Base-by-base conservation (phyloP, 495 filamentous ascomycete genomes). In the Tuber brumale region DNA sequence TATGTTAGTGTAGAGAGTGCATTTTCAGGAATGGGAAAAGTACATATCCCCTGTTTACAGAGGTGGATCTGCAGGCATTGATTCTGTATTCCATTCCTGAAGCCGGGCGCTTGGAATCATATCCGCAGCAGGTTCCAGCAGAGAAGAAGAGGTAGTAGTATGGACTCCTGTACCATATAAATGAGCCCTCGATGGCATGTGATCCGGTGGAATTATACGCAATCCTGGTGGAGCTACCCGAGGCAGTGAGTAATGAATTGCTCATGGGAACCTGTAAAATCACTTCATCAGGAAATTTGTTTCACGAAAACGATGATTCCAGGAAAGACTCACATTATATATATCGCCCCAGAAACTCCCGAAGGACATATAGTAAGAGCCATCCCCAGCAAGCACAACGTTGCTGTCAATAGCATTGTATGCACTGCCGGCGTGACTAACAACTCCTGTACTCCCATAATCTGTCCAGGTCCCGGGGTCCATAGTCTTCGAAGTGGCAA, bases 381-480 rank as follows among this genome's bases (percentile, higher is more conserved):
- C 78, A 45, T 82, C 84, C 19, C 85, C 82, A 21, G 79, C 85
- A 23, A 76, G 75, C 79, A 92, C 84, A 48, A 91, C 85, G 83
- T 91, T 91, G 4, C 87, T 84, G 80, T 94, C 92, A 76, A 94
- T 94, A 48, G 90, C 88, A 81, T 93, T 93, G 85, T 90, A 92
- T 3, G 86, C 74, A 72, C 83, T 86, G 72, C 81, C 83, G 2
- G 85, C 48, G 44, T 84, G 83, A 14, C 88, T 89, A 4, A 81
- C 72, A 69, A 92, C 83, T 3, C 88, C 86, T 0, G 88, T 86
- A 19, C 81, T 73, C 6, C 89, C 89, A n/a, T 43, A 73, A 44
- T 81, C 79, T 27, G 79, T 81, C 79, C 91, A 94, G 31, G 86
- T 86, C 27, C 88, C 90, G 0, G 84, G 79, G 27, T 91, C 88